Percentiles rank a stretch among this genome's conserved stretches.
These are phyloP conservation scores for Tylopilus sp. DNA, from an alignment of 768 basidiomycete genomes.

Conservation along the genomic window DNA sequence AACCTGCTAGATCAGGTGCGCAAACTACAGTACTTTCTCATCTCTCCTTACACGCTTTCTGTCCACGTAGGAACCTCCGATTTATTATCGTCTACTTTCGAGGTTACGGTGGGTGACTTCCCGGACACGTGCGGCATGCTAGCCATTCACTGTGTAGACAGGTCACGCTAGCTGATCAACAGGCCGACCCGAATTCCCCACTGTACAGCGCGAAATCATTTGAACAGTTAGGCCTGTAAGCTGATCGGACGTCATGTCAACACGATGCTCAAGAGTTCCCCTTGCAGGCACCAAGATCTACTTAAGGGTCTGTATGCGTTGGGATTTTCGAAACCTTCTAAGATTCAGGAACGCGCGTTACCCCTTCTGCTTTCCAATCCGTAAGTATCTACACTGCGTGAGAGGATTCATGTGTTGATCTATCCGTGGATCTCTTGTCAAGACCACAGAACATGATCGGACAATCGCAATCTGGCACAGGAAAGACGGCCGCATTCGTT, in stretches of 20 bases:
- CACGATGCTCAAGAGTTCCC: constrained; percentile 3
- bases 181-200: constrained; percentile 94
- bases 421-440: constrained; percentile 2
- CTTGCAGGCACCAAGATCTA: constrained; percentile 72
- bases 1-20: constrained; percentile 23
- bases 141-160: constrained; percentile 27
- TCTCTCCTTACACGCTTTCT: neutral
- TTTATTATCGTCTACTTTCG: constrained; percentile 76
- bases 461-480: constrained; percentile 98
- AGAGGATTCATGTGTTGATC: neutral
- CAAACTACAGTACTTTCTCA: neutral
- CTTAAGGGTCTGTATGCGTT: constrained; percentile 93
- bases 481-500: constrained; percentile 98
- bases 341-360: constrained; percentile 96
- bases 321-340: constrained; percentile 96
- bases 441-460: constrained; percentile 99
- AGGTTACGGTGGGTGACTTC: constrained; percentile 61
- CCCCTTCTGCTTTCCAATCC: constrained; percentile 88
- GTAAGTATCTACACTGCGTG: constrained; percentile 42
- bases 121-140: neutral
- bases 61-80: constrained; percentile 40
- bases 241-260: constrained; percentile 12
- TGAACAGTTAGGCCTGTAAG: constrained; percentile 92
- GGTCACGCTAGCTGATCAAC: constrained; percentile 97
- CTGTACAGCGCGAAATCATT: constrained; percentile 91